Conservation (phyloP, 352 stramenopile species). For the Phytophthora crassamura region DNA sequence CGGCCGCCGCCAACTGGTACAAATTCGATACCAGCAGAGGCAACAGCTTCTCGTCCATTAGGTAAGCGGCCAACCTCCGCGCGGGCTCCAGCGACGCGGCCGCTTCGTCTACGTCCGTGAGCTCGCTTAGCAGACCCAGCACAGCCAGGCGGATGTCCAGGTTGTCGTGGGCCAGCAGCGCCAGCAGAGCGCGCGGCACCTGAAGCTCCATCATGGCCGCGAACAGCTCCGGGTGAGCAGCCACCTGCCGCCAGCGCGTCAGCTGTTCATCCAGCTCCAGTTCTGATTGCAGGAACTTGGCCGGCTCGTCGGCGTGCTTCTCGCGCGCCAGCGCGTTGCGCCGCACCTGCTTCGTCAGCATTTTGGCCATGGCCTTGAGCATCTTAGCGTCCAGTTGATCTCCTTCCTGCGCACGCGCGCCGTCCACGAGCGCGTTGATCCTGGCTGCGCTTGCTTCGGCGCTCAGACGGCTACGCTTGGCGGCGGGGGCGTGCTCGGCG, state of each 20-base stretch:
- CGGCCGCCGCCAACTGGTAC: constrained; percentile 39
- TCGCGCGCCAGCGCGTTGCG: constrained; percentile 83
- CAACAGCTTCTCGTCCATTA: constrained; percentile 72
- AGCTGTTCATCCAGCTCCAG: constrained; percentile 68
- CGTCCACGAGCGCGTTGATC: constrained; percentile 55
- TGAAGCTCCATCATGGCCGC: constrained; percentile 64
- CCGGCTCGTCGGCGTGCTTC: constrained; percentile 79
- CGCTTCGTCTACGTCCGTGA: constrained; percentile 78
- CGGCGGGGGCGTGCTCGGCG: neutral
- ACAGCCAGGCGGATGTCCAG: constrained; percentile 72
- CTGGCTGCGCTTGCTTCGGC: constrained; percentile 25
- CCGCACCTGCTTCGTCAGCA: constrained; percentile 74
- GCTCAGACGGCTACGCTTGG: constrained; percentile 34
- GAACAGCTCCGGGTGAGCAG: constrained; percentile 66
- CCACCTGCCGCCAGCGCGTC: constrained; percentile 60
- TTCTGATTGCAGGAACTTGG: constrained; percentile 89
- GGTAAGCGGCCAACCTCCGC: constrained; percentile 50
- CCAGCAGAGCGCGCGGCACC: constrained; percentile 70
- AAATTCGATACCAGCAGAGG: constrained; percentile 57
- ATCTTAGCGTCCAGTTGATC: constrained; percentile 70
- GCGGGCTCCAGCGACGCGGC: constrained; percentile 48
- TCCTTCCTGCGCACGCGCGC: constrained; percentile 51
- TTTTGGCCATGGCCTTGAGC: constrained; percentile 74
- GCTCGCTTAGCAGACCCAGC: constrained; percentile 62
- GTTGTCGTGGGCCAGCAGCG: constrained; percentile 86